Evolutionary conservation across 1,284 basidiomycete genomes (phyloP), one percentile per base, ranked within the genome.

Genomic region (Mycosarcoma mackinlayi): DNA sequence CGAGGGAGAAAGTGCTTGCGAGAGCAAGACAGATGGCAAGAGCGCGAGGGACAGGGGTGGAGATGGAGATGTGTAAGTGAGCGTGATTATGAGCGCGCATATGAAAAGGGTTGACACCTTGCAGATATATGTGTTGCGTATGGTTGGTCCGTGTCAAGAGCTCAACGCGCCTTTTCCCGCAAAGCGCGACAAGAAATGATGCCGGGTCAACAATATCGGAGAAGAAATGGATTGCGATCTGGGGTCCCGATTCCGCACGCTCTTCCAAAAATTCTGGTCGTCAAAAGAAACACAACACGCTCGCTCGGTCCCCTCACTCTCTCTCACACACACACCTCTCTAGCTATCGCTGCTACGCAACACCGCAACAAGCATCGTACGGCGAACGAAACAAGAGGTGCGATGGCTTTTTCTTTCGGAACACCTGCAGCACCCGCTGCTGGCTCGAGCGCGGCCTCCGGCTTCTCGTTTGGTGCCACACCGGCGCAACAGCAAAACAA

Each of bases 331-430:
- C n/a, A n/a, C n/a, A n/a, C n/a, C n/a, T n/a, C n/a, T n/a, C n/a
- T n/a, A n/a, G n/a, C n/a, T n/a, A n/a, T n/a, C n/a, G n/a, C n/a
- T n/a, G n/a, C n/a, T n/a, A n/a, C n/a, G 7, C 34, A 35, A 16
- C 34, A 35, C 34, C 7, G 6, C 37, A 4, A 21, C 18, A 21
- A 21, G 14, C 18, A 21, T 9, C 14, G 30, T 31, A 31, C 30
- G 30, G n/a, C n/a, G n/a, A n/a, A n/a, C n/a, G n/a, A n/a, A n/a
- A n/a, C n/a, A n/a, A n/a, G n/a, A n/a, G n/a, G n/a, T n/a, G 7
- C 13, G 21, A 78, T 78, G 76, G 76, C 75, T 18, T 79, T 79
- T 58, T 60, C 72, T 18, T 79, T 79, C 47, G 75, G 75, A n/a
- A 64, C 72, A 24, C 64, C 77, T 41, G 60, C 76, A 19, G 52